These are phyloP conservation scores for Clathrus columnatus DNA, from an alignment of 768 basidiomycete species.

Conservation along the genomic window DNA sequence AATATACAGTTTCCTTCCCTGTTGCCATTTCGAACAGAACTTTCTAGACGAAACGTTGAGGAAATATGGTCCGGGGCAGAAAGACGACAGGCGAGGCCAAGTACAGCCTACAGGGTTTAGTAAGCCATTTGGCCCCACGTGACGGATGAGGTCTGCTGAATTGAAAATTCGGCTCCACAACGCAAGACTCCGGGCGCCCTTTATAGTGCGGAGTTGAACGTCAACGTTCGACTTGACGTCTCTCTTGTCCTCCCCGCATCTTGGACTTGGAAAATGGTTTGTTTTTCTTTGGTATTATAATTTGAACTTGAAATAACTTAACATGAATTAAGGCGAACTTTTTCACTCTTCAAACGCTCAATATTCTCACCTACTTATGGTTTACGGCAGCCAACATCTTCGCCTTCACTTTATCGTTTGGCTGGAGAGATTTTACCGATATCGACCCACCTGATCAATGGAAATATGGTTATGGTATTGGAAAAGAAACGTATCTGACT, in stretches of 20 bases:
- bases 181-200: no score
- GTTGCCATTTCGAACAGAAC: neutral
- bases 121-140: no score
- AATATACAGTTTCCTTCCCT: slow-evolving; percentile 49
- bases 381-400: slow-evolving; percentile 13
- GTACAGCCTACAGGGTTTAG: no score
- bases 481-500: slow-evolving; percentile 11
- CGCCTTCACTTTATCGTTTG: slow-evolving; percentile 12
- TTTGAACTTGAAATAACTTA: neutral
- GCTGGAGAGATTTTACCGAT: slow-evolving; percentile 1
- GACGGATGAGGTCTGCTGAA: no score
- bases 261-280: no score
- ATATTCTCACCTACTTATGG: slow-evolving; percentile 11
- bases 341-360: slow-evolving; percentile 9
- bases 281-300: no score
- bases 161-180: no score
- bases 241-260: no score
- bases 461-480: slow-evolving; percentile 12
- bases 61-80: neutral
- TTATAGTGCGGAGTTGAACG: no score
- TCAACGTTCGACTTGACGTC: no score
- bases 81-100: neutral
- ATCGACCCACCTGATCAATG: slow-evolving; percentile 9
- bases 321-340: neutral
- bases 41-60: neutral